phyloP scores from a whole-genome alignment of 495 filamentous ascomycete species.

The Penicillium nucicola region DNA sequence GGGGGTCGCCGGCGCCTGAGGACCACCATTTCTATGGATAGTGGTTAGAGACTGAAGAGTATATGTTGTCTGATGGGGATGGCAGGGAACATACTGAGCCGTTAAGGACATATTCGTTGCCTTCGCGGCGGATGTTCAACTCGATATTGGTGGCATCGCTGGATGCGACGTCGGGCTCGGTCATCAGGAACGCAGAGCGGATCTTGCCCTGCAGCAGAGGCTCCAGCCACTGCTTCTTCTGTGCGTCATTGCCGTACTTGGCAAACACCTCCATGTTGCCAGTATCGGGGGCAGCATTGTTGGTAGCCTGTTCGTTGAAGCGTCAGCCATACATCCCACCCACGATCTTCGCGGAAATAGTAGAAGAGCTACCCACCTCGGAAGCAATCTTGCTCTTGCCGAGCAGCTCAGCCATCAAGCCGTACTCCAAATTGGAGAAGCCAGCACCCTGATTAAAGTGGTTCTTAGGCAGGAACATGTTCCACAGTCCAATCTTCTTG shows the following conservation, averaged over 20 bases:
- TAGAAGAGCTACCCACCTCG: slow-evolving; percentile 47
- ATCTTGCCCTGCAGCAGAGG: slow-evolving; percentile 84
- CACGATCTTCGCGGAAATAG: too few species aligned
- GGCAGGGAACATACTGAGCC: slow-evolving; percentile 60
- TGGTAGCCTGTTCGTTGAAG: slow-evolving; percentile 57
- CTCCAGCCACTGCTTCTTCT: slow-evolving; percentile 82
- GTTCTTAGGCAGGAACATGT: slow-evolving; percentile 92
- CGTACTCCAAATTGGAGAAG: slow-evolving; percentile 88
- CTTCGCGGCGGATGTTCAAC: slow-evolving; percentile 73
- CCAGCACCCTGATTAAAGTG: slow-evolving; percentile 94
- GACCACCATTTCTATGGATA: slow-evolving; percentile 86
- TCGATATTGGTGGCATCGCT: slow-evolving; percentile 89
- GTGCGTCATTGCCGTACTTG: slow-evolving; percentile 87
- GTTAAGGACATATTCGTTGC: slow-evolving; percentile 81
- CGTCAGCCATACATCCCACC: slow-evolving; percentile 1
- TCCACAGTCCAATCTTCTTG: slow-evolving; percentile 86
- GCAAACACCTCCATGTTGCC: slow-evolving; percentile 96
- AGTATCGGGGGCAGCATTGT: slow-evolving; percentile 88
- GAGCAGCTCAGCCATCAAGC: slow-evolving; percentile 86
- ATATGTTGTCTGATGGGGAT: background rate
- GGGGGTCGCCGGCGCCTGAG: slow-evolving; percentile 84
- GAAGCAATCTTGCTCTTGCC: slow-evolving; percentile 75
- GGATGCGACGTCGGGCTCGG: slow-evolving; percentile 80
- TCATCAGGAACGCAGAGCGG: slow-evolving; percentile 90
- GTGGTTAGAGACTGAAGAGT: background rate